Base-by-base conservation (phyloP, 805 yeast genomes). In the Barnettozyma sucrosica region DNA sequence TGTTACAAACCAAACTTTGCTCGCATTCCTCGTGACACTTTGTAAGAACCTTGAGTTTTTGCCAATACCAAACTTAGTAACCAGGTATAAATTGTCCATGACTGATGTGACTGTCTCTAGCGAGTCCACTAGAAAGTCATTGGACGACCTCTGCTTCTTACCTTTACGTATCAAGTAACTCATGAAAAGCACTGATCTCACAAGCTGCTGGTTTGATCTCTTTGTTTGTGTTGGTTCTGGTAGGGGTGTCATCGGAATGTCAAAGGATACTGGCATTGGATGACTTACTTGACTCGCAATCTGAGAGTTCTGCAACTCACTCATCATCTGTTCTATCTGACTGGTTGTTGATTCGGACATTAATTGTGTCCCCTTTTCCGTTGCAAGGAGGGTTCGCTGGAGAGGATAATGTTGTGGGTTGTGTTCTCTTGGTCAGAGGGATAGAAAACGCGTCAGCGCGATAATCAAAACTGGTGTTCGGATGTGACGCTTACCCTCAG, bases 1-100 rank as follows among this genome's bases (percentile, higher is more conserved):
- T 1, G 54, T 55, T 1, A 55, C 41, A 28, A 54, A 52, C 59
- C 59, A 55, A 1, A 54, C 45, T 36, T 52, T 54, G 34, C 50
- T 49, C 2, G 55, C 48, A 30, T 47, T 49, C 8, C 25, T 26
- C 19, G 43, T 45, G 3, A 51, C 20, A 4, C 20, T 20, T 9
- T 43, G 21, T 7, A 55, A 26, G 4, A 44, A 11, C 10, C 44
- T 49, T 1, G 52, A 47, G 25, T 49, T 43, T 26, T 47, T 51
- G 2, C 53, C 54, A 28, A 55, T 48, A 3, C 53, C 54, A 38
- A 53, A 44, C 34, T 50, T 54, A 2, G 55, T 45, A 3, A 55
- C 13, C 1, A 54, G 11, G 38, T 53, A 48, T 9, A 54, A 23
- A 20, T 55, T 55, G 47, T 55, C 57, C 52, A 55, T 41, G 1